Base-by-base conservation (phyloP, 2,329 filamentous ascomycete species). In the Cladophialophora yegresii region DNA sequence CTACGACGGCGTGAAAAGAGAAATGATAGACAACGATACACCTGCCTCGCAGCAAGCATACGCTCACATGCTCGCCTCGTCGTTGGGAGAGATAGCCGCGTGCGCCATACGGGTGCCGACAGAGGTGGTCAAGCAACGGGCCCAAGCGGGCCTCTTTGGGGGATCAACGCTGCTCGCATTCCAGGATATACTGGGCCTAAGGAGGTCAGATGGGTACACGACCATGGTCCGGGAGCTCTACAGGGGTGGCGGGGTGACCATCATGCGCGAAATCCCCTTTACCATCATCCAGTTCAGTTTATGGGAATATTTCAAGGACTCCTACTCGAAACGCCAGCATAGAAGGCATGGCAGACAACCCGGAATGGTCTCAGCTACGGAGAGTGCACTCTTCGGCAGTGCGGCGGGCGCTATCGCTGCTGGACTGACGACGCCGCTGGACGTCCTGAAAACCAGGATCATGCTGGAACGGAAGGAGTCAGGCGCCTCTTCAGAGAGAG, bases 251-350 rank as follows among this genome's bases (percentile, higher is more conserved):
- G 85, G 87, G 20, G 92, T 98, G 71, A 99, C 95, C 1, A 88
- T 99, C 58, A 89, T 97, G 80, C 87, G 95, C 64, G 95, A 99
- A 81, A 93, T 99, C 66, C 95, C 95, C 3, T 99, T 99, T 74
- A 98, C 96, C 2, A 88, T 97, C 9, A 90, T 99, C 68, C 95
- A 99, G 78, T 99, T 99, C 76, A 95, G 95, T 53, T 84, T 99
- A 68, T 99, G 95, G 95, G 95, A 99, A 79, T 87, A 84, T 4
- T 85, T 98, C 83, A 98, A 97, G 83, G 82, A 75, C 43, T 69
- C 73, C 1, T 81, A 81, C 70, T 74, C 74, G 3, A 72, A 73
- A 43, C 75, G 75, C 23, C 73, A 82, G 49, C 91, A 86, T 84
- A 82, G 87, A 5, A 77, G 83, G 50, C 30, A 60, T 55, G 64